Conservation (phyloP, 2,329 filamentous ascomycete genomes). For the Fusarium domesticum region DNA sequence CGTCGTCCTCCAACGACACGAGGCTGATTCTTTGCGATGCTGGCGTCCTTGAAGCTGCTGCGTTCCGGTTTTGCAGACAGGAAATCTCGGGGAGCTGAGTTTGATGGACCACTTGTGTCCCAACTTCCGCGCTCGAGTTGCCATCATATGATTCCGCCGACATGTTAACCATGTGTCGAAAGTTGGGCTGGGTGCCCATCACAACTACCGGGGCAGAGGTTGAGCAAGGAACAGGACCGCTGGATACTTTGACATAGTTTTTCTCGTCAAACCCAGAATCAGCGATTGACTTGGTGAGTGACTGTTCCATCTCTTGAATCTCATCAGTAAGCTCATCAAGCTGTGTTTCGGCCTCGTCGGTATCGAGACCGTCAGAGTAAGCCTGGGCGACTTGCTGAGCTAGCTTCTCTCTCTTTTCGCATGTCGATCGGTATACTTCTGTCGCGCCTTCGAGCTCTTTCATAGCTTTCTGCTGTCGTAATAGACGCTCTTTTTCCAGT, state of each 20-base stretch:
- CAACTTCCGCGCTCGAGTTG: constrained; percentile 31
- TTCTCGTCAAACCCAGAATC: constrained; percentile 46
- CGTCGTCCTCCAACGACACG: constrained; percentile 26
- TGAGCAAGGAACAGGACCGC: constrained; percentile 8
- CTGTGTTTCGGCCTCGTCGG: constrained; percentile 48
- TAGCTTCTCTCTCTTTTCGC: constrained; percentile 44
- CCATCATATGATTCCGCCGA: constrained; percentile 35
- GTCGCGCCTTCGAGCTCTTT: constrained; percentile 41
- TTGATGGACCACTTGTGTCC: constrained; percentile 50
- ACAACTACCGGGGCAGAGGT: constrained; percentile 34
- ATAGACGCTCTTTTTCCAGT: constrained; percentile 46
- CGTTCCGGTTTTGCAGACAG: constrained; percentile 24
- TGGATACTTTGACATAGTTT: constrained; percentile 34
- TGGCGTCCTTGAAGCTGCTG: constrained; percentile 18
- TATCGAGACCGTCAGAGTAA: constrained; percentile 51
- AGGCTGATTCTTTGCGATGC: constrained; percentile 20
- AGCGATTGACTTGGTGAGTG: constrained; percentile 41
- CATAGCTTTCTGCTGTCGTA: constrained; percentile 45
- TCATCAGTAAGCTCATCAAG: constrained; percentile 48
- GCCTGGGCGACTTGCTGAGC: constrained; percentile 47
- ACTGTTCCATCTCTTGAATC: constrained; percentile 43
- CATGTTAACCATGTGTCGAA: constrained; percentile 32
- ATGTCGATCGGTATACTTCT: constrained; percentile 42
- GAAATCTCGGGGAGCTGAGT: constrained; percentile 44
- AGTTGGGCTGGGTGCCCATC: constrained; percentile 43